These are phyloP conservation scores for Paraglomus brasilianum DNA, from an alignment of 192 early-diverging fungal genomes.

Conservation along the genomic window DNA sequence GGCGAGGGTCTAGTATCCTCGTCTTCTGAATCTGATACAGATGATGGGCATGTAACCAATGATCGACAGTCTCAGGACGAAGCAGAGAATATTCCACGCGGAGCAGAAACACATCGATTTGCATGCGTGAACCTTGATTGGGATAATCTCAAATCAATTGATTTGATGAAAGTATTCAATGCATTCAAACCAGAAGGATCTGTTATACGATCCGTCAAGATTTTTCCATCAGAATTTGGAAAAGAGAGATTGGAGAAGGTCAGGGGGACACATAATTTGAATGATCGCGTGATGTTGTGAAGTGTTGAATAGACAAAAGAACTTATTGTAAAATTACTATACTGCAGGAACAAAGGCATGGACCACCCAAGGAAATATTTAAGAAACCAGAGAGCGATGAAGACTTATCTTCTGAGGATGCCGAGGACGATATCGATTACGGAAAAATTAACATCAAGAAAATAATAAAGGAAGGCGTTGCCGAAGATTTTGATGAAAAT, in stretches of 20 bases:
- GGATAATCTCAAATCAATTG: conserved; percentile 85
- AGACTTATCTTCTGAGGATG: conserved; percentile 27
- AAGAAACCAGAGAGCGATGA: conserved; percentile 32
- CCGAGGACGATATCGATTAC: conserved; percentile 46
- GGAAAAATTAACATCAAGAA: conserved; percentile 46
- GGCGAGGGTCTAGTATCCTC: conserved; percentile 65
- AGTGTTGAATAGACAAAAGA: too few relatives aligned
- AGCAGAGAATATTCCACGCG: conserved; percentile 48
- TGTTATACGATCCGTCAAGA: conserved; percentile 68
- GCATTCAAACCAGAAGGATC: conserved; percentile 79
- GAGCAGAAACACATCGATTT: conserved; percentile 69
- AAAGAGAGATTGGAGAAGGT: conserved; percentile 64
- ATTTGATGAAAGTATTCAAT: conserved; percentile 83
- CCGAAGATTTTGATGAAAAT: conserved; percentile 79
- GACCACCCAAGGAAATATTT: conserved; percentile 77
- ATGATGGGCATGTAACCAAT: conserved; percentile 44
- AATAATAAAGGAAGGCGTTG: conserved; percentile 55
- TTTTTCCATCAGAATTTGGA: conserved; percentile 90
- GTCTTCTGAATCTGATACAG: conserved; percentile 45
- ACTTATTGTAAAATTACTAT: neutral
- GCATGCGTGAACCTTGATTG: conserved; percentile 95
- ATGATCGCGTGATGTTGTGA: too few relatives aligned
- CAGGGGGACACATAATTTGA: neutral
- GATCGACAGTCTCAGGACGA: conserved; percentile 51
- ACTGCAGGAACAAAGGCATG: conserved; percentile 62